Percentiles rank a stretch among this genome's conserved stretches.
Conservation (phyloP, 495 filamentous ascomycete species). For the Xylaria telfairii region DNA sequence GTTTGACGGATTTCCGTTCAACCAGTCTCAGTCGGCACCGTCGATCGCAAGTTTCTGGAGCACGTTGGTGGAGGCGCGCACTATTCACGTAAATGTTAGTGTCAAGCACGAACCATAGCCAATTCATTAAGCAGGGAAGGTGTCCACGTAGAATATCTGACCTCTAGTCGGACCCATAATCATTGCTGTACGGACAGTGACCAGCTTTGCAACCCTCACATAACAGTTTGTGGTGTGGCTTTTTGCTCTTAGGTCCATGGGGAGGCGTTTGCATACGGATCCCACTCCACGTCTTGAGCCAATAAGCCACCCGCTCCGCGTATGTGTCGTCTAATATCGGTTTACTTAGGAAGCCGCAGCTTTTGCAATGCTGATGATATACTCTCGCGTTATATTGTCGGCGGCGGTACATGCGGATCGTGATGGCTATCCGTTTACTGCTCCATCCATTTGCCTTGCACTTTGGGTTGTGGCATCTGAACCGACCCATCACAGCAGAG, state of each 20-base stretch:
- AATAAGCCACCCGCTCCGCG: slow-evolving; percentile 57
- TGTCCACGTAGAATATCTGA: neutral
- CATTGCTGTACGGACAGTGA: neutral
- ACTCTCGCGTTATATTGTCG: slow-evolving; percentile 53
- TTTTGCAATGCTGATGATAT: slow-evolving; percentile 53
- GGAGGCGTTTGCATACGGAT: slow-evolving; percentile 42
- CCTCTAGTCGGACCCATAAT: neutral
- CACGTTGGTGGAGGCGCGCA: neutral
- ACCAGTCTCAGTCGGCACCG: neutral
- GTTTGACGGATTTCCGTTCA: neutral
- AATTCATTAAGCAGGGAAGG: neutral
- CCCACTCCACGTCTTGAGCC: slow-evolving; percentile 58
- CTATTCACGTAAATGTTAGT: neutral
- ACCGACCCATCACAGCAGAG: slow-evolving; percentile 45
- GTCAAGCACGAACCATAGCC: neutral
- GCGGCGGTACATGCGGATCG: slow-evolving; percentile 50
- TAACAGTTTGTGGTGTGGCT: slow-evolving; percentile 48
- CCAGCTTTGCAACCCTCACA: slow-evolving; percentile 60
- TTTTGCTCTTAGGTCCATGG: slow-evolving; percentile 37
- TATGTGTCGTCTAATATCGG: slow-evolving; percentile 51
- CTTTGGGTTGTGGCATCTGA: slow-evolving; percentile 40
- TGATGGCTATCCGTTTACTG: slow-evolving; percentile 52
- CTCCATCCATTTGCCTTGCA: slow-evolving; percentile 42
- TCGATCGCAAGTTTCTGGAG: too few relatives aligned
- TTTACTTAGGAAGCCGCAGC: slow-evolving; percentile 41